Percentiles rank a stretch among this genome's conserved stretches.
These are phyloP conservation scores for Flaveria sonorensis DNA, from an alignment of 129 eudicot species.

Conservation along the genomic window DNA sequence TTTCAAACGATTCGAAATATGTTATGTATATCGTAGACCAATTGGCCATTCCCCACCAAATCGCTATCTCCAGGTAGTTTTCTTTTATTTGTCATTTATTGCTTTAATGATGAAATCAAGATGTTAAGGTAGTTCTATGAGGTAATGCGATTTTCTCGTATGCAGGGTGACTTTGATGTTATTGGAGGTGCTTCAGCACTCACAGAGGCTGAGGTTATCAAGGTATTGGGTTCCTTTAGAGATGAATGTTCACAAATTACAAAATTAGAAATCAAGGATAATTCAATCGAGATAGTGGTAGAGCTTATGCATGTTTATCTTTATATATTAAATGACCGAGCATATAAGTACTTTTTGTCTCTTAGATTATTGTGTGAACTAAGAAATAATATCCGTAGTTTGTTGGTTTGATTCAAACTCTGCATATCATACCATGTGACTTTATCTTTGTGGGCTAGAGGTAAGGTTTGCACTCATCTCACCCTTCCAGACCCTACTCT, in stretches of 20 bases:
- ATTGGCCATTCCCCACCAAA: constrained; percentile 95
- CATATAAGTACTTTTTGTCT: not conserved
- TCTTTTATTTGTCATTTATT: not conserved
- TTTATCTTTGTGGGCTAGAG: no score
- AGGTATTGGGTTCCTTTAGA: constrained; percentile 47
- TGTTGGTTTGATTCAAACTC: not conserved
- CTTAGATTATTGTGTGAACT: not conserved
- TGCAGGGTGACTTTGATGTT: constrained; percentile 91
- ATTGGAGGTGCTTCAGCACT: constrained; percentile 83
- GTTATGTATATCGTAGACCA: constrained; percentile 79
- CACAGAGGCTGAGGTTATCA: constrained; percentile 87
- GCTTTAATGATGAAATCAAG: constrained; percentile 13
- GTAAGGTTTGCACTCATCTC: no score
- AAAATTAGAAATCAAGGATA: not conserved
- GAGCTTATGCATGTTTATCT: not conserved
- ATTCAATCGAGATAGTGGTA: constrained; percentile 2
- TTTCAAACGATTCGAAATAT: constrained; percentile 85
- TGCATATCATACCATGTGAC: not conserved
- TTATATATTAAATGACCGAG: not conserved
- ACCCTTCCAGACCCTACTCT: no score
- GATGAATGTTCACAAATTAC: not conserved
- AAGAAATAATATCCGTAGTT: not conserved
- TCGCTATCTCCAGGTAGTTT: constrained; percentile 81
- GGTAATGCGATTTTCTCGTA: constrained; percentile 9
- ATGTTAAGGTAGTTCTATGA: constrained; percentile 12